Evolutionary conservation across 441 rosid genomes (phyloP).

Genomic region (Mallotus repandus): DNA sequence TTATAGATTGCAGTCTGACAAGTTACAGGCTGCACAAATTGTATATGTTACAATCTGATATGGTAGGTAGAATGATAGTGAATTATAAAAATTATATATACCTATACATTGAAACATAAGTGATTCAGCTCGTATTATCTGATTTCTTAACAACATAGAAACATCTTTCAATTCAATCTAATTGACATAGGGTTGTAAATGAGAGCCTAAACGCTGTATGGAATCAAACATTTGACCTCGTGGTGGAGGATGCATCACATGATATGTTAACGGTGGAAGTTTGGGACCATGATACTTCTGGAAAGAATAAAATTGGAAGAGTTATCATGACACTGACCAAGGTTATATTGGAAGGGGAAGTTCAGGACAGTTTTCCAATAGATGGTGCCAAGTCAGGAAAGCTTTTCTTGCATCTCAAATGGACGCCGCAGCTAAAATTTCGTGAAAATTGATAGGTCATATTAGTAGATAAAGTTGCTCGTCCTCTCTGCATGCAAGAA

Average conservation of each 20-base stretch:
- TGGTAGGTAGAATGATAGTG: too few species aligned
- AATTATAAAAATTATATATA: too few species aligned
- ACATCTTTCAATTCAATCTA: too few species aligned
- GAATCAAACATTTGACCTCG: constrained; percentile 97
- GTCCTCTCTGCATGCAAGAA: neutral
- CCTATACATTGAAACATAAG: too few species aligned
- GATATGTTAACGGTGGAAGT: constrained; percentile 92
- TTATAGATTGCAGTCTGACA: too few species aligned
- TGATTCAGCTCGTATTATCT: too few species aligned
- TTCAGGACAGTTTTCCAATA: constrained; percentile 52
- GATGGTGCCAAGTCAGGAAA: constrained; percentile 72
- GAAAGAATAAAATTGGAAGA: constrained; percentile 89
- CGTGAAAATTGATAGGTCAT: constrained; percentile 40
- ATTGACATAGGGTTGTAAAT: constrained; percentile 50
- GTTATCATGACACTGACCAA: constrained; percentile 38
- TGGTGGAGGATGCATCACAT: constrained; percentile 95
- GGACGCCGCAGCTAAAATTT: constrained; percentile 71
- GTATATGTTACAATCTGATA: too few species aligned
- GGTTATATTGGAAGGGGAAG: constrained; percentile 59
- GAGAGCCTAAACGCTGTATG: constrained; percentile 90
- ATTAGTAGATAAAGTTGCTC: neutral
- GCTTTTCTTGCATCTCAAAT: constrained; percentile 62
- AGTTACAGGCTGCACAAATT: too few species aligned
- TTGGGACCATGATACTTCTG: constrained; percentile 96
- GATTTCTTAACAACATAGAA: too few species aligned